Evolutionary conservation across 2,329 filamentous ascomycete genomes (phyloP).

Genomic region (Coniochaeta hoffmannii): DNA sequence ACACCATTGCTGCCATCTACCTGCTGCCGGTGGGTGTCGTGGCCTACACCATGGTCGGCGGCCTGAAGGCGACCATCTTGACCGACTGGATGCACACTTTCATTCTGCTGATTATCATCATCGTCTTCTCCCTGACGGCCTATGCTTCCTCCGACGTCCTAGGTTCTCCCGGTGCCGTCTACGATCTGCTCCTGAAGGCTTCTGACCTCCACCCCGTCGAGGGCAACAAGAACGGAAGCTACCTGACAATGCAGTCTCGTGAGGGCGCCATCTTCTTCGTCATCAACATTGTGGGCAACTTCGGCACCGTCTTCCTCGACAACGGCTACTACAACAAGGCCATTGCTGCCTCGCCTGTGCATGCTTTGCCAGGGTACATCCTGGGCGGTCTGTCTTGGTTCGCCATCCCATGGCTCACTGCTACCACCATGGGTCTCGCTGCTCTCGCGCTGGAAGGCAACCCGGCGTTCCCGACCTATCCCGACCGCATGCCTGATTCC

Average conservation of each 20-base stretch:
- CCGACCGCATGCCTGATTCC: constrained; percentile 59
- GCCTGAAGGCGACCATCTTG: constrained; percentile 81
- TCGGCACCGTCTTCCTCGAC: constrained; percentile 77
- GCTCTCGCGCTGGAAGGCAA: constrained; percentile 73
- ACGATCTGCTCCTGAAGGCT: constrained; percentile 67
- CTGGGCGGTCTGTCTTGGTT: constrained; percentile 86
- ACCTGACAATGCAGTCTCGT: constrained; percentile 76
- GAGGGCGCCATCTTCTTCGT: constrained; percentile 86
- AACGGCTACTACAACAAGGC: constrained; percentile 93
- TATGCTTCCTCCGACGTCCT: constrained; percentile 68
- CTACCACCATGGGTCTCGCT: constrained; percentile 80
- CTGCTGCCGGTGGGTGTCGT: constrained; percentile 74
- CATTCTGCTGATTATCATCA: constrained; percentile 76
- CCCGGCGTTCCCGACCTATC: constrained; percentile 65
- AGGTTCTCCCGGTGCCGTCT: constrained; percentile 70
- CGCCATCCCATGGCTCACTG: constrained; percentile 83
- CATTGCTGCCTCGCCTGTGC: constrained; percentile 77
- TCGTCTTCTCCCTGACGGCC: constrained; percentile 75
- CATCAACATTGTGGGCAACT: constrained; percentile 69
- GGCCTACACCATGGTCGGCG: constrained; percentile 68
- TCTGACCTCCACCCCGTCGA: constrained; percentile 63
- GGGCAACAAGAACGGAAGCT: constrained; percentile 74
- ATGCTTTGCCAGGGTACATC: constrained; percentile 83
- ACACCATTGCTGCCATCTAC: constrained; percentile 76
- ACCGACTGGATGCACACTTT: constrained; percentile 85